Percentiles rank a stretch among this genome's conserved stretches.
phyloP scores from a whole-genome alignment of 352 stramenopile genomes.

The Pythium monospermum region DNA sequence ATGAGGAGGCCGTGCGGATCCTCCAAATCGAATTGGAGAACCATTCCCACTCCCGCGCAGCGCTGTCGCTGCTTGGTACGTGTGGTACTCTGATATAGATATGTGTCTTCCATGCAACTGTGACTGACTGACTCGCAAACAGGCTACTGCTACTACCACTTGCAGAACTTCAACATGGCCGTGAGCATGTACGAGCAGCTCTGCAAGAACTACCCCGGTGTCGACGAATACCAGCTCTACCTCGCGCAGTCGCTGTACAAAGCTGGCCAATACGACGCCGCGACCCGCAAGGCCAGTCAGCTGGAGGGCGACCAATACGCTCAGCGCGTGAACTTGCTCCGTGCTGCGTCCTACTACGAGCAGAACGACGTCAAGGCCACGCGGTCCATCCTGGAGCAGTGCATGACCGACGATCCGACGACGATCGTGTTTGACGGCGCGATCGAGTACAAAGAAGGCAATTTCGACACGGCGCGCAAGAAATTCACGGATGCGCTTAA shows the following conservation, averaged over 20 bases:
- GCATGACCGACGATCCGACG: conserved; percentile 89
- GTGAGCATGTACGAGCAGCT: conserved; percentile 95
- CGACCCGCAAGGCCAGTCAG: conserved; percentile 74
- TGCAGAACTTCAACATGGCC: conserved; percentile 90
- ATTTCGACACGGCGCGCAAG: conserved; percentile 84
- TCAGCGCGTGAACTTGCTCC: conserved; percentile 81
- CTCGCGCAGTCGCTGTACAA: conserved; percentile 95
- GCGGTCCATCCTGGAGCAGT: conserved; percentile 90
- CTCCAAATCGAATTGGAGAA: conserved; percentile 92
- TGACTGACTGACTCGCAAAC: too few species aligned
- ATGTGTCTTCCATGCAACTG: too few species aligned
- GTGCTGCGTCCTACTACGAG: conserved; percentile 94
- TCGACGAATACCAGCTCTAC: conserved; percentile 96
- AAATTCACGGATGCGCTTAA: conserved; percentile 93
- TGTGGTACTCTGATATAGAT: too few species aligned
- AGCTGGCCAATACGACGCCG: conserved; percentile 73
- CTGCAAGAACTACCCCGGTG: conserved; percentile 88
- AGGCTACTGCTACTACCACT: conserved; percentile 96
- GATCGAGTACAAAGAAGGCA: conserved; percentile 84
- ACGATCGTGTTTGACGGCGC: conserved; percentile 83
- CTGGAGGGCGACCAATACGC: conserved; percentile 84
- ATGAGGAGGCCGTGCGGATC: conserved; percentile 90
- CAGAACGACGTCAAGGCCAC: conserved; percentile 92
- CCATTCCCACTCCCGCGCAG: conserved; percentile 89
- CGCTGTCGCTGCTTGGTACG: conserved; percentile 89